phyloP scores from a whole-genome alignment of 2,329 filamentous ascomycete genomes.

The Cladorrhinum sp. region DNA sequence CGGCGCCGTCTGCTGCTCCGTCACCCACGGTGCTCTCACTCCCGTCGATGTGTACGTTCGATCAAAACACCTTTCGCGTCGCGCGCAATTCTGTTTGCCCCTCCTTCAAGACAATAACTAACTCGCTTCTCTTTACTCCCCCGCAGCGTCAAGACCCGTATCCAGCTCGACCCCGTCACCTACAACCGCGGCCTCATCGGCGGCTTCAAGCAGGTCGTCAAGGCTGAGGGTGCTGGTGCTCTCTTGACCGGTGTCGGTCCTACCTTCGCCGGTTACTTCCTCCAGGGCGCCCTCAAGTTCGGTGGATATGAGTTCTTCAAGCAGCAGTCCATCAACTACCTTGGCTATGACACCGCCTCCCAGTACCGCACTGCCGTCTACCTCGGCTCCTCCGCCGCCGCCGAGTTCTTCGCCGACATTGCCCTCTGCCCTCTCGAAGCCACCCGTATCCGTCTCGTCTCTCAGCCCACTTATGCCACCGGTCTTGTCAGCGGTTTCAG shows the following conservation, averaged over 20 bases:
- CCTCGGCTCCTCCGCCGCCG: constrained; percentile 58
- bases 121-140: constrained; percentile 2
- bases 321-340: constrained; percentile 71
- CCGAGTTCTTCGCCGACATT: constrained; percentile 64
- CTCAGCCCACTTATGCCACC: constrained; percentile 71
- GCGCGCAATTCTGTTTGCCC: too few species aligned
- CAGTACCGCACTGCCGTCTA: constrained; percentile 73
- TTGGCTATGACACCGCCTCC: constrained; percentile 67
- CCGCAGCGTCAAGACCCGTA: constrained; percentile 77
- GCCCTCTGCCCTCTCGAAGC: constrained; percentile 82
- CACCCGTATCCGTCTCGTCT: constrained; percentile 80
- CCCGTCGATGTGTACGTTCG: constrained; percentile 86
- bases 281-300: constrained; percentile 84
- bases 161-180: constrained; percentile 76
- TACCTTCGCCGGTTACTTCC: constrained; percentile 78
- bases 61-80: background rate
- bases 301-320: constrained; percentile 89
- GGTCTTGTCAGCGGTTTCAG: constrained; percentile 68
- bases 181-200: constrained; percentile 80
- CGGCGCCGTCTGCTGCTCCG: constrained; percentile 94
- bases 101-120: constrained; percentile 2
- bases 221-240: constrained; percentile 71
- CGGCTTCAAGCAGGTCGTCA: constrained; percentile 73
- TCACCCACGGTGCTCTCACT: constrained; percentile 95
- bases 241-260: constrained; percentile 76